Evolutionary conservation across 2,329 filamentous ascomycete genomes (phyloP), one percentile per base, ranked within the genome.

Genomic region (Claviceps cyperi): DNA sequence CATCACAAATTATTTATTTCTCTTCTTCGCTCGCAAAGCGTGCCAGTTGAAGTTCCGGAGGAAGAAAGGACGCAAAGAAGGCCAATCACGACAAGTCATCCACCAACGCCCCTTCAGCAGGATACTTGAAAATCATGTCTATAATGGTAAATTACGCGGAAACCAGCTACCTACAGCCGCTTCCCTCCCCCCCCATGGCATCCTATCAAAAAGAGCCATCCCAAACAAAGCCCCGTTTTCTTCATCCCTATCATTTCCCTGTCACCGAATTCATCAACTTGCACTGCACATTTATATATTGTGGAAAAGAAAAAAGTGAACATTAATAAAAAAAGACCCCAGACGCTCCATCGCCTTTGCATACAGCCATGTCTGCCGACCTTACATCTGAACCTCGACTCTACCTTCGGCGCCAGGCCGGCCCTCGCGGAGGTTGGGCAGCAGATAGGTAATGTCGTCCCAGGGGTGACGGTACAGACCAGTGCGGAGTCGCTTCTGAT

Each of bases 401-500:
- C 89, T 82, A 60, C 86, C 86, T 74, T 94, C 87, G 55, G 77
- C 76, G 60, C 86, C 87, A 54, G 81, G 78, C 53, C 81, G 77
- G 56, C 81, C 77, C 66, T 84, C 77, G 62, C 77, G 75, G 55
- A 94, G 75, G 70, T 78, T 86, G 64, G 89, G 89, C 60, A 95
- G 83, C 60, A 95, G 80, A 74, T 95, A 94, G 59, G 89, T 95
- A 67, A 95, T 95, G 69, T 95, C 90, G 68, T 95, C 92, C 92
- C 92, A 97, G 66, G 92, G 92, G 81, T 95, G 89, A 69, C 92
- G 86, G 86, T 98, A 98, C 58, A 98, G 82, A 69, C 92, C 92
- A 64, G 92, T 98, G 64, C 91, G 86, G 71, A 98, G 80, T 72
- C 92, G 83, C 90, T 98, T 98, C 81, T 98, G 92, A 76, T 98